Conservation (phyloP, 2,329 filamentous ascomycete species). For the Didymosphaeria variabile region DNA sequence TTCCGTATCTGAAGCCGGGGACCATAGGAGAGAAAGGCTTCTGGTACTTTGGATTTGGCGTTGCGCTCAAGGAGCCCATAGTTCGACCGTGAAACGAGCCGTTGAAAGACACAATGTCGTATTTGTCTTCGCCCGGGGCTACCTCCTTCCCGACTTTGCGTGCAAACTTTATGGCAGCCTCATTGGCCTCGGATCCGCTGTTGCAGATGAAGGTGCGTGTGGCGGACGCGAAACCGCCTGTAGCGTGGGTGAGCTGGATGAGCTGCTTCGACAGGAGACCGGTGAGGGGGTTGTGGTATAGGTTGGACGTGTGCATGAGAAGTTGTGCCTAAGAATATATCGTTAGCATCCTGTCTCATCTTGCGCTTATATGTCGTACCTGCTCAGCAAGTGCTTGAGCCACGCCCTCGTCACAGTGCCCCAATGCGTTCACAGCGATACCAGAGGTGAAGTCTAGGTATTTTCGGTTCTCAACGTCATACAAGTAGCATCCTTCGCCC, state of each 20-base stretch:
- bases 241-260: slow-evolving; percentile 79
- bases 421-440: slow-evolving; percentile 93
- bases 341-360: slow-evolving; percentile 23
- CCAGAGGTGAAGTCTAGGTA: slow-evolving; percentile 96
- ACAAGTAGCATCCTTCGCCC: slow-evolving; percentile 87
- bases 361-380: slow-evolving; percentile 52
- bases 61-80: slow-evolving; percentile 94
- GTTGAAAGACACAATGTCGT: slow-evolving; percentile 88
- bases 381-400: slow-evolving; percentile 79
- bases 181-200: slow-evolving; percentile 95
- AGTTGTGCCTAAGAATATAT: slow-evolving; percentile 61
- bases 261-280: slow-evolving; percentile 86
- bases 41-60: slow-evolving; percentile 98
- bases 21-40: slow-evolving; percentile 94
- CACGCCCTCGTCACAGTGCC: slow-evolving; percentile 86
- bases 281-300: slow-evolving; percentile 97
- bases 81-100: slow-evolving; percentile 96
- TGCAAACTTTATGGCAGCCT: slow-evolving; percentile 96
- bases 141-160: slow-evolving; percentile 85
- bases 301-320: slow-evolving; percentile 90
- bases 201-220: slow-evolving; percentile 91
- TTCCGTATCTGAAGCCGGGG: slow-evolving; percentile 88
- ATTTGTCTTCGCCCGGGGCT: slow-evolving; percentile 75
- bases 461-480: slow-evolving; percentile 85
- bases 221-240: slow-evolving; percentile 83